phyloP scores from a whole-genome alignment of 495 filamentous ascomycete genomes.

The Penicillium pancosmium region DNA sequence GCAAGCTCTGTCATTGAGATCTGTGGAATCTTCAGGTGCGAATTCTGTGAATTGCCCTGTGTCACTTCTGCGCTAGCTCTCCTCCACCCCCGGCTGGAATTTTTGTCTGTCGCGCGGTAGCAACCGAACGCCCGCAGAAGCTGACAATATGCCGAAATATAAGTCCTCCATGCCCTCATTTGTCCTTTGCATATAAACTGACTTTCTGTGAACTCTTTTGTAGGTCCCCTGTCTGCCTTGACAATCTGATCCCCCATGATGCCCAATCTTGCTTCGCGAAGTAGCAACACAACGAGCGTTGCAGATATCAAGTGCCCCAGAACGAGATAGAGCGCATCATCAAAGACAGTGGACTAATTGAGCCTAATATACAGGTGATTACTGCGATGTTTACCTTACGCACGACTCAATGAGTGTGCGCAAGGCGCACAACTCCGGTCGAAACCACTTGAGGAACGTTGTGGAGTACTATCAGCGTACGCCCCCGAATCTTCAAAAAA shows the following conservation, averaged over 20 bases:
- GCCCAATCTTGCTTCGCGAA: conserved; percentile 5
- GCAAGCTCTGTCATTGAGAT: not conserved
- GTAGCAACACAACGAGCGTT: conserved; percentile 9
- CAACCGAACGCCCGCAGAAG: conserved; percentile 25
- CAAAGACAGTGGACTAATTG: conserved; percentile 9
- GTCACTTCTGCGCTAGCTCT: conserved; percentile 8
- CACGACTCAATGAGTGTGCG: conserved; percentile 99
- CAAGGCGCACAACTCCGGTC: conserved; percentile 95
- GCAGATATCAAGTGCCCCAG: not conserved
- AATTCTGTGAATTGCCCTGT: not conserved
- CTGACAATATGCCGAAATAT: conserved; percentile 77
- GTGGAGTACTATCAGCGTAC: conserved; percentile 97
- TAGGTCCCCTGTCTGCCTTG: conserved; percentile 44
- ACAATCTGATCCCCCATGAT: conserved; percentile 10
- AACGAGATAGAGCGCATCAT: conserved; percentile 10
- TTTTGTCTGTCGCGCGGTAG: conserved; percentile 27
- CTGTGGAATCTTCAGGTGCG: not conserved
- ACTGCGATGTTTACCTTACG: conserved; percentile 99
- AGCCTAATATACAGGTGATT: conserved; percentile 68
- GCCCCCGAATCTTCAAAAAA: conserved; percentile 23
- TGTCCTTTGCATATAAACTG: conserved; percentile 38
- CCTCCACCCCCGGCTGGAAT: conserved; percentile 21
- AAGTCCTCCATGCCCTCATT: conserved; percentile 45
- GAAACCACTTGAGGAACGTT: conserved; percentile 96
- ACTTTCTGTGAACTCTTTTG: conserved; percentile 66